These are phyloP conservation scores for Candida krabiensis DNA, from an alignment of 805 yeast genomes.

Conservation along the genomic window DNA sequence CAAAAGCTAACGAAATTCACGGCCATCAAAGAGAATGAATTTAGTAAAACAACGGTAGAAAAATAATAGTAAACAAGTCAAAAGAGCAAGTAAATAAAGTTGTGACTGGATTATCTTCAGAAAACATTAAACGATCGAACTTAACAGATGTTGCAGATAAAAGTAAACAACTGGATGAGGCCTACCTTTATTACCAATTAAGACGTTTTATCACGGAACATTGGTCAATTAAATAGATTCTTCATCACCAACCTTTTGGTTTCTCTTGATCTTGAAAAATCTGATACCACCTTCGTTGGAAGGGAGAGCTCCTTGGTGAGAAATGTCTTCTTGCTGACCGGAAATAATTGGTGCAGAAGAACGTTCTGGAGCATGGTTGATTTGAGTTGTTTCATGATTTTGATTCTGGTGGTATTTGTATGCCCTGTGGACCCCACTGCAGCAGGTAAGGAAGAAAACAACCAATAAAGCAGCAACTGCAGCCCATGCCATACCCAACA, in stretches of 20 bases:
- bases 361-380: slow-evolving; percentile 3
- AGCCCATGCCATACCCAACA: slow-evolving; percentile 72
- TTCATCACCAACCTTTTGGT: slow-evolving; percentile 42
- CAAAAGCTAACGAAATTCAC: background rate
- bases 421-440: slow-evolving; percentile 46
- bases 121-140: too few species aligned
- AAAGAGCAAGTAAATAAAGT: too few species aligned
- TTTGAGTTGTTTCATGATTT: slow-evolving; percentile 21
- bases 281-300: slow-evolving; percentile 62
- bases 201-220: background rate
- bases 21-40: background rate
- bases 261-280: slow-evolving; percentile 72
- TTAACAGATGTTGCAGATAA: too few species aligned
- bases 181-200: too few species aligned
- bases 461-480: slow-evolving; percentile 53
- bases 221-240: slow-evolving; percentile 25
- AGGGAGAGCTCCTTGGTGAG: slow-evolving; percentile 23
- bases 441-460: slow-evolving; percentile 52
- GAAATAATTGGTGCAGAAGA: slow-evolving; percentile 31
- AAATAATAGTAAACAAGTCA: background rate
- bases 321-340: slow-evolving; percentile 19
- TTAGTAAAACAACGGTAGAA: background rate
- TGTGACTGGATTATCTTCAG: too few species aligned
- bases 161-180: too few species aligned
- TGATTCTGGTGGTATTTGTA: slow-evolving; percentile 50